Evolutionary conservation across 805 yeast species (phyloP).

Genomic region (Wickerhamomyces xylosicus): DNA sequence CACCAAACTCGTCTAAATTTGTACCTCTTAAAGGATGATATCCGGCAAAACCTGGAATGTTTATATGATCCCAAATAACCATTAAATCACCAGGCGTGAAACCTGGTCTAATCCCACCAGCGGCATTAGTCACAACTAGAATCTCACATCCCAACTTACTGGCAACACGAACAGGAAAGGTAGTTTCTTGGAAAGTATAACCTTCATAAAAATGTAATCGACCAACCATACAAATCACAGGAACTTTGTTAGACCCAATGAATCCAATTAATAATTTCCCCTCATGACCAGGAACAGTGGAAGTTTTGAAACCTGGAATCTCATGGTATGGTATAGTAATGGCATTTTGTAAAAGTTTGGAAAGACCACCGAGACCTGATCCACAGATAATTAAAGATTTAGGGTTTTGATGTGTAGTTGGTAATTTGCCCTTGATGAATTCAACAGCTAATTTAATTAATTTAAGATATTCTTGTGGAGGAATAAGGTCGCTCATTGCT

Average conservation of each 20-base stretch:
- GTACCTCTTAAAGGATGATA: slow-evolving; percentile 82
- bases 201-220: slow-evolving; percentile 92
- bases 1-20: slow-evolving; percentile 70
- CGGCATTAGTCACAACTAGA: slow-evolving; percentile 88
- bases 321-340: slow-evolving; percentile 48
- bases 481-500: neutral
- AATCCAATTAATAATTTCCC: slow-evolving; percentile 75
- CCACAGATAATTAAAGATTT: slow-evolving; percentile 81
- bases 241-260: slow-evolving; percentile 57
- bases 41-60: slow-evolving; percentile 87
- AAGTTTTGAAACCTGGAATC: slow-evolving; percentile 71
- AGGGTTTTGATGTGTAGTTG: slow-evolving; percentile 26
- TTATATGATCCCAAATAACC: slow-evolving; percentile 84
- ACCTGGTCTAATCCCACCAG: slow-evolving; percentile 71
- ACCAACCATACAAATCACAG: slow-evolving; percentile 91
- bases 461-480: neutral
- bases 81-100: slow-evolving; percentile 82
- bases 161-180: slow-evolving; percentile 78
- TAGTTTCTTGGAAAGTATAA: slow-evolving; percentile 68
- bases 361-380: slow-evolving; percentile 86
- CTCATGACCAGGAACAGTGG: slow-evolving; percentile 87
- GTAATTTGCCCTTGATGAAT: neutral
- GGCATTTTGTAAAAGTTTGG: slow-evolving; percentile 28
- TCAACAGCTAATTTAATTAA: neutral
- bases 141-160: slow-evolving; percentile 47